A percentile compares a stretch with the other conserved stretches of the same genome.
These are phyloP conservation scores for Fusarium secorum DNA, from an alignment of 2,329 filamentous ascomycete genomes.

Conservation along the genomic window DNA sequence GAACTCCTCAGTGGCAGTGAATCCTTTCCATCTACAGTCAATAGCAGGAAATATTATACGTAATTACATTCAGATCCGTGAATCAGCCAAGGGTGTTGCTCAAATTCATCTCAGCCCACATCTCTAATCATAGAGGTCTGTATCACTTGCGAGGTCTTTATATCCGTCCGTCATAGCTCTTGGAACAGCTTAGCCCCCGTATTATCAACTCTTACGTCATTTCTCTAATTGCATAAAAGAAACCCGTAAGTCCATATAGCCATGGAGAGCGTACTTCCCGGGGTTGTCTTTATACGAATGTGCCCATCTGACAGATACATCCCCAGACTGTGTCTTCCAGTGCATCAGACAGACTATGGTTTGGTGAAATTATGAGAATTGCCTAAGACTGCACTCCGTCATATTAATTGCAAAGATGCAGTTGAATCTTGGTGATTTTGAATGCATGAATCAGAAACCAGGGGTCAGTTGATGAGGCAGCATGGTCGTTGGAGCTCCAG, in stretches of 20 bases:
- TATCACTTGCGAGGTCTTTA: not conserved
- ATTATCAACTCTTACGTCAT: not conserved
- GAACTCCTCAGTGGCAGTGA: not conserved
- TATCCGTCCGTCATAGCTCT: not conserved
- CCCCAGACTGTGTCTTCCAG: not conserved
- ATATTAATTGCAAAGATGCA: not conserved
- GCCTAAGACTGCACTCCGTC: accelerated
- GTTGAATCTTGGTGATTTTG: accelerated
- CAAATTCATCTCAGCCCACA: not conserved
- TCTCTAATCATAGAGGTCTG: no score
- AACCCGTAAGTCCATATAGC: not conserved
- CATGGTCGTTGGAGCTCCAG: not conserved
- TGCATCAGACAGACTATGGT: no score
- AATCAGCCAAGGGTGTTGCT: not conserved
- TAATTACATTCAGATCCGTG: not conserved
- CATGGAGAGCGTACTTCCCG: not conserved
- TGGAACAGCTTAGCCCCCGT: no score
- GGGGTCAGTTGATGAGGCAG: not conserved
- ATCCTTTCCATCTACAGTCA: not conserved
- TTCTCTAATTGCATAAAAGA: accelerated
- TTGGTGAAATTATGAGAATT: accelerated
- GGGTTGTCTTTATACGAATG: not conserved
- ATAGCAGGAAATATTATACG: accelerated
- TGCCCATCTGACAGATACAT: not conserved
- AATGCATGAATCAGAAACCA: not conserved